Base-by-base conservation (phyloP, 2,329 filamentous ascomycete genomes). In the Fusarium musae region DNA sequence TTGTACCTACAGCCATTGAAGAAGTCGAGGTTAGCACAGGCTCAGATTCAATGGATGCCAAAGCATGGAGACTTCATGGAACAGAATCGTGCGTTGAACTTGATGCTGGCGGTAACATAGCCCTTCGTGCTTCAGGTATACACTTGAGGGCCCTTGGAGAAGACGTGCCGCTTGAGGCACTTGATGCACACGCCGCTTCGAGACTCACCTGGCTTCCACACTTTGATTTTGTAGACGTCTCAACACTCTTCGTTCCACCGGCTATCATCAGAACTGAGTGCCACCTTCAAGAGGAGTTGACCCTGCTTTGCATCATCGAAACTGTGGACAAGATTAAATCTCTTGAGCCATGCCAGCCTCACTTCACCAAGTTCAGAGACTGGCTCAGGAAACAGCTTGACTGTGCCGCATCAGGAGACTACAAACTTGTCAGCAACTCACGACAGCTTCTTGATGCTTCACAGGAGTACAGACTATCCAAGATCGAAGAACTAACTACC, bases 341-440 rank as follows among this genome's bases (percentile, higher is more conserved):
- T 34, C 53, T 69, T 5, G 23, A 61, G 15, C 62, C 66, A 16
- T 61, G 56, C 6, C 56, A 69, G 26, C 62, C 66, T 47, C 40
- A 47, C 49, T 69, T 69, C 21, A 40, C 50, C 4, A 69, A 39
- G 42, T 61, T 66, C 5, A 50, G 66, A 46, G 32, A 66, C n/a
- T 69, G 66, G 66, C 37, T 69, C 23, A 34, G 47, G 12, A 57
- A 47, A 26, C 66, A 69, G 15, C 60, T 69, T 36, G 66, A 46
- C 0, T 28, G 56, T 10, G 44, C 62, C 10, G 58, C 42, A 17
- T 49, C 59, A 16, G 58, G 70, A 75, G 28, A 68, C 63, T 62
- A 80, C 10, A 76, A 81, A 23, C 75, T 86, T 4, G 84, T 84
- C 49, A 84, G 46, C 13, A 16, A 69, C 4, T 16, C 62, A 2